Percentiles rank a stretch among this genome's conserved stretches.
These are phyloP conservation scores for Citrus cavaleriei DNA, from an alignment of 345 rosid genomes.

Conservation along the genomic window DNA sequence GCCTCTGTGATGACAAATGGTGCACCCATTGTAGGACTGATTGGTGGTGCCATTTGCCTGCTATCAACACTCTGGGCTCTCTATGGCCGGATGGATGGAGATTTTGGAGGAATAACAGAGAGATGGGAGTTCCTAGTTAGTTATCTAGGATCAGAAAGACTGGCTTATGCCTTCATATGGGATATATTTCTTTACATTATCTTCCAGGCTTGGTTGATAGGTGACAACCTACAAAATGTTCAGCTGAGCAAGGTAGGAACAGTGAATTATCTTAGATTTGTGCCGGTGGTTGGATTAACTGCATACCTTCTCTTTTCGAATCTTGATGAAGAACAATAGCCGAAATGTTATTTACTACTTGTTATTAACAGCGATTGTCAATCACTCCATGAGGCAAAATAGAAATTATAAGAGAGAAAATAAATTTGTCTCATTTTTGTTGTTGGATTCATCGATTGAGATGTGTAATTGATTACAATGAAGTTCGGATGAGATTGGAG, in stretches of 20 bases:
- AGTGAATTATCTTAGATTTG: constrained; percentile 62
- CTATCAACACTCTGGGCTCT: constrained; percentile 68
- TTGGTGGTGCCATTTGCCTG: constrained; percentile 71
- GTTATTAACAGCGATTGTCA: background rate
- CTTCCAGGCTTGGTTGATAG: constrained; percentile 97
- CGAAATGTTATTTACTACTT: background rate
- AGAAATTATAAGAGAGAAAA: background rate
- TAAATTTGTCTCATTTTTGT: background rate
- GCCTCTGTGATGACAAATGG: constrained; percentile 68
- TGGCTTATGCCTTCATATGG: constrained; percentile 91
- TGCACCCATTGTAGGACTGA: constrained; percentile 64
- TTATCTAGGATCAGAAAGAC: constrained; percentile 83
- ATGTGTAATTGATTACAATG: background rate
- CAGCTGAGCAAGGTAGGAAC: constrained; percentile 44
- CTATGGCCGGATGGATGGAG: constrained; percentile 63
- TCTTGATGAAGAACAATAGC: constrained; percentile 35
- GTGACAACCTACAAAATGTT: constrained; percentile 70
- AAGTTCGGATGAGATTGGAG: background rate
- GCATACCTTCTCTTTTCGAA: constrained; percentile 64
- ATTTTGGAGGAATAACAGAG: constrained; percentile 55
- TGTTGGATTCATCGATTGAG: constrained; percentile 1
- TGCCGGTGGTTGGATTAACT: constrained; percentile 78
- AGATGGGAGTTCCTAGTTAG: constrained; percentile 63
- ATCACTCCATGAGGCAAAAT: background rate
- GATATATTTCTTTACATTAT: constrained; percentile 72